Conservation (phyloP, 139 green algal genomes). For the Coelastrella sp. region DNA sequence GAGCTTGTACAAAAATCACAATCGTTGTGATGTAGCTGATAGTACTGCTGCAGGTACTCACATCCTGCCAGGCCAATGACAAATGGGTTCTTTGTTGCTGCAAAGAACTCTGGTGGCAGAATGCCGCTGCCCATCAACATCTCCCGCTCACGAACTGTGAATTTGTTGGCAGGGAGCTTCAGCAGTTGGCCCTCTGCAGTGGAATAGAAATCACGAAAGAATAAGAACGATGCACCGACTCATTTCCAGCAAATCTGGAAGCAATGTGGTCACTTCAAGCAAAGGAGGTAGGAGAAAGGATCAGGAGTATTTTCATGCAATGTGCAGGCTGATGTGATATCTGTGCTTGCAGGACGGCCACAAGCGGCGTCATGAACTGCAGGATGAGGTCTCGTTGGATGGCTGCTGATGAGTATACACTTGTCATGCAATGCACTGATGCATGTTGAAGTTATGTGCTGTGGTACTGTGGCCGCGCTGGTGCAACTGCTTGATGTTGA, state of each 20-base stretch:
- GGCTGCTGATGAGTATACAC: too few relatives aligned
- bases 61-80: constrained; percentile 62
- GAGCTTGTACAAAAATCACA: neutral
- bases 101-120: constrained; percentile 78
- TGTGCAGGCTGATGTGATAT: too few relatives aligned
- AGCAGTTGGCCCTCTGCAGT: constrained; percentile 61
- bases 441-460: too few relatives aligned
- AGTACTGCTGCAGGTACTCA: constrained; percentile 49
- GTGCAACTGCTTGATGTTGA: too few relatives aligned
- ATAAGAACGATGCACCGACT: neutral
- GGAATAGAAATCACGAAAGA: neutral
- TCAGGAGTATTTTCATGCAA: too few relatives aligned
- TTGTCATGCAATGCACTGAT: too few relatives aligned
- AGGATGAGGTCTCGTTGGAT: too few relatives aligned
- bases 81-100: constrained; percentile 67
- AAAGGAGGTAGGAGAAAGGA: too few relatives aligned
- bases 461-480: too few relatives aligned
- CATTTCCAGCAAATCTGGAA: neutral
- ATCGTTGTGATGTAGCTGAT: neutral
- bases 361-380: too few relatives aligned
- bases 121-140: constrained; percentile 83
- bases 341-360: too few relatives aligned
- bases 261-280: too few relatives aligned
- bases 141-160: constrained; percentile 90
- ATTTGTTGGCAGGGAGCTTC: constrained; percentile 85